These are phyloP conservation scores for Eurotiales sp. DNA, from an alignment of 2,329 filamentous ascomycete genomes.

Conservation along the genomic window DNA sequence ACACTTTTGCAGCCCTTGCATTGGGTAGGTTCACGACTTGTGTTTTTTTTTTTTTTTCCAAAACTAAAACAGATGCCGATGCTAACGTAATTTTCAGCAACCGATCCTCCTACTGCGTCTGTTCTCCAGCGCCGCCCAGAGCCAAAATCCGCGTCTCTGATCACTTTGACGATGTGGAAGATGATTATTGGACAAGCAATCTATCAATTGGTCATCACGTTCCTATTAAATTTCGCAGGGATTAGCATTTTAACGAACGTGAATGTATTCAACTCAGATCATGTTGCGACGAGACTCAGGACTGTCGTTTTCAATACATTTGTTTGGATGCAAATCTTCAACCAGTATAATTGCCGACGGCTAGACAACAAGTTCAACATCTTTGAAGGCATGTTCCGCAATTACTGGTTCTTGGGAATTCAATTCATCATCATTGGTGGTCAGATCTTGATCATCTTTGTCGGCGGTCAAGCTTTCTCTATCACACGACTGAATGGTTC, in stretches of 20 bases:
- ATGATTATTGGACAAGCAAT: constrained; percentile 45
- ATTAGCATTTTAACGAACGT: constrained; percentile 31
- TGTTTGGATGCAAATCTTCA: constrained; percentile 48
- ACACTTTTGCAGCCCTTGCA: constrained; percentile 63
- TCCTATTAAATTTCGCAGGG: constrained; percentile 46
- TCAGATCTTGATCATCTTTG: constrained; percentile 68
- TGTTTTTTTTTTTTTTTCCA: not conserved
- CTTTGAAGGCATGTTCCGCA: constrained; percentile 40
- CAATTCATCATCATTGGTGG: constrained; percentile 64
- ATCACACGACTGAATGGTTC: constrained; percentile 58
- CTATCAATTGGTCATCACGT: constrained; percentile 40
- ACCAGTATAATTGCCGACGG: constrained; percentile 49
- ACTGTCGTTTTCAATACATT: constrained; percentile 46
- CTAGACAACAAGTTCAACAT: constrained; percentile 44
- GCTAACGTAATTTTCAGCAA: constrained; percentile 38
- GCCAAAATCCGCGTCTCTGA: constrained; percentile 43
- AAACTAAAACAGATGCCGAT: not conserved
- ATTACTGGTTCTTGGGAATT: constrained; percentile 55
- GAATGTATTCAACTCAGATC: constrained; percentile 28
- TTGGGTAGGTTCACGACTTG: constrained; percentile 34
- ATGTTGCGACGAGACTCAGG: constrained; percentile 21
- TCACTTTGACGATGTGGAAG: constrained; percentile 46
- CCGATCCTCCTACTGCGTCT: constrained; percentile 57
- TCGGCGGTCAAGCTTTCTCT: constrained; percentile 65
- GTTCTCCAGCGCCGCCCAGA: constrained; percentile 54